Base-by-base conservation (phyloP, 495 filamentous ascomycete genomes). In the Margaritispora aquatica region DNA sequence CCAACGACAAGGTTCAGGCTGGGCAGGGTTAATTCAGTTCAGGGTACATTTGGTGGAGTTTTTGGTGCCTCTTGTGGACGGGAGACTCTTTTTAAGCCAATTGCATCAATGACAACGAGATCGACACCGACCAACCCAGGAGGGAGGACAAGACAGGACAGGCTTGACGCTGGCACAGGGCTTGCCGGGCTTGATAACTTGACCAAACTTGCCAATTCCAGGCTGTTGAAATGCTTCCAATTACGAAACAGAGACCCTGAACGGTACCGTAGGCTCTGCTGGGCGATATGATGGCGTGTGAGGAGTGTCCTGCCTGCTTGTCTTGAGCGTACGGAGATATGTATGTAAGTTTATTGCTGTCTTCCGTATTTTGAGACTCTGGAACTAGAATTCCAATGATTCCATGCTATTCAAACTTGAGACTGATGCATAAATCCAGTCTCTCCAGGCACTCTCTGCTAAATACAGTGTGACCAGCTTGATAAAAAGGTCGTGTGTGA, bases 41-140 rank as follows among this genome's bases (percentile, higher is more conserved):
- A 27, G 57, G 44, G 26, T 47, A 31, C 54, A 38, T 26, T 27
- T 22, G 21, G 55, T 49, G 24, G 47, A 49, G 21, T n/a, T n/a
- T n/a, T n/a, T n/a, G n/a, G n/a, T n/a, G n/a, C n/a, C n/a, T n/a
- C n/a, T n/a, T n/a, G n/a, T n/a, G n/a, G n/a, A n/a, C n/a, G n/a
- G n/a, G 21, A 19, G 5, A 36, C 27, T 26, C 34, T 46, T 34
- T 60, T 60, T 60, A 55, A 55, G 51, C 58, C 58, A n/a, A n/a
- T n/a, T n/a, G n/a, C n/a, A n/a, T n/a, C 57, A 59, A 51, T 44
- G 46, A 34, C 59, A 55, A 61, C 52, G 59, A 55, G 58, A 61
- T 61, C 59, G 59, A 61, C 59, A 53, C 59, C 51, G 55, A 54
- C n/a, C n/a, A n/a, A n/a, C n/a, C n/a, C n/a, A n/a, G n/a, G n/a